These are phyloP conservation scores for Mycosarcoma maydis DNA, from an alignment of 1,284 basidiomycete genomes.

Conservation along the genomic window DNA sequence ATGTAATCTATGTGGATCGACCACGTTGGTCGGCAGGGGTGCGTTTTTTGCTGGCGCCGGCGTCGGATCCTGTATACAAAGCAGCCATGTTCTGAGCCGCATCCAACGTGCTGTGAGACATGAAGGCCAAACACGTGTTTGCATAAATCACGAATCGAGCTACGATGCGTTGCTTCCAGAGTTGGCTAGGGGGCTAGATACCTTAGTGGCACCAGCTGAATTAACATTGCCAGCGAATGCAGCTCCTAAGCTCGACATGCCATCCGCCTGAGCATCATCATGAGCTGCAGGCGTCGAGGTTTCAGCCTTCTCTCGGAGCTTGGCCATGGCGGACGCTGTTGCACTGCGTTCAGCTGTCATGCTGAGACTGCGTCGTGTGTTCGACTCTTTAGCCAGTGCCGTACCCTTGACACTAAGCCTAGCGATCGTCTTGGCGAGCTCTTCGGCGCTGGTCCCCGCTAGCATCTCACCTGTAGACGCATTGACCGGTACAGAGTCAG, in stretches of 20 bases:
- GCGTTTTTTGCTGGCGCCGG: slow-evolving; percentile 11
- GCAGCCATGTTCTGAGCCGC: slow-evolving; percentile 21
- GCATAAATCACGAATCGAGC: not conserved
- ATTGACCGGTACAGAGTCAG: not conserved
- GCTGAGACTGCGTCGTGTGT: slow-evolving; percentile 20
- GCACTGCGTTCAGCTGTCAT: slow-evolving; percentile 39
- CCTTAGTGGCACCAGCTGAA: not conserved
- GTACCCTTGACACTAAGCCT: slow-evolving; percentile 54
- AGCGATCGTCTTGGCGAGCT: slow-evolving; percentile 55
- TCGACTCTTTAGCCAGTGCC: slow-evolving; percentile 26
- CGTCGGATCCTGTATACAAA: slow-evolving; percentile 20
- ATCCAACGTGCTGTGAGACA: slow-evolving; percentile 12
- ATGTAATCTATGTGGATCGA: no score
- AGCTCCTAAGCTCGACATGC: not conserved
- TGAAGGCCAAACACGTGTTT: slow-evolving; percentile 16
- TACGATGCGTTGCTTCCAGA: not conserved
- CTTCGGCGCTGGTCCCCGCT: slow-evolving; percentile 31
- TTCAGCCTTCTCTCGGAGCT: slow-evolving; percentile 23
- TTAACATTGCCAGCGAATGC: slow-evolving; percentile 1
- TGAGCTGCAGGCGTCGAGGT: slow-evolving; percentile 11
- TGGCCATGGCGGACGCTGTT: slow-evolving; percentile 40
- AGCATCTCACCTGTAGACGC: slow-evolving; percentile 9
- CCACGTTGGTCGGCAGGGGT: slow-evolving; percentile 10
- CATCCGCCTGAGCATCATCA: not conserved
- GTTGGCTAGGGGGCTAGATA: slow-evolving; percentile 11